Percentiles rank a stretch among this genome's conserved stretches.
Evolutionary conservation across 345 rosid species (phyloP).

Genomic region (Eucalyptus virginea): DNA sequence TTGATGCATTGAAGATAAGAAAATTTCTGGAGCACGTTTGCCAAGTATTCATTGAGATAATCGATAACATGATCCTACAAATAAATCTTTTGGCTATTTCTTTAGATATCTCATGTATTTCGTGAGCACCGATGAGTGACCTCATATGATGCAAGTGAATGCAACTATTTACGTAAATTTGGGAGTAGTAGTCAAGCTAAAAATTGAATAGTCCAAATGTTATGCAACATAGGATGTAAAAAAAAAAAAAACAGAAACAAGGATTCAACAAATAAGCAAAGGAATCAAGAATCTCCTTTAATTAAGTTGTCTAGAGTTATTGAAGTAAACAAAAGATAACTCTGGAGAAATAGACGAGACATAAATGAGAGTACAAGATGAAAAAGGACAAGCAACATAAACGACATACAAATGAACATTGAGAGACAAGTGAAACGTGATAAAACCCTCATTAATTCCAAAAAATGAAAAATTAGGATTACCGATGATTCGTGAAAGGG

Average conservation of each 20-base stretch:
- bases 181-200: neutral
- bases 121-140: accelerated
- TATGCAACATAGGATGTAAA: no score
- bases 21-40: neutral
- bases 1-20: neutral
- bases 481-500: neutral
- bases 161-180: neutral
- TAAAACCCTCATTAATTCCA: constrained; percentile 4
- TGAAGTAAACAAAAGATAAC: neutral
- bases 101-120: neutral
- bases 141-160: neutral
- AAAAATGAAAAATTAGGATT: neutral
- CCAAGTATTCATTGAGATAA: neutral
- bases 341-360: neutral
- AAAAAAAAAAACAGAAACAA: no score
- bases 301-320: neutral
- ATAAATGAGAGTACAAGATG: neutral
- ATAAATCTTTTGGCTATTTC: neutral
- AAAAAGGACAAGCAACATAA: neutral
- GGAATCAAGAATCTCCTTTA: neutral
- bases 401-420: neutral
- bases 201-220: no score
- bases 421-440: neutral
- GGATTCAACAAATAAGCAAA: neutral
- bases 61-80: neutral